Conservation (phyloP, 208 protist genomes). For the Acanthamoeba castellanii region DNA sequence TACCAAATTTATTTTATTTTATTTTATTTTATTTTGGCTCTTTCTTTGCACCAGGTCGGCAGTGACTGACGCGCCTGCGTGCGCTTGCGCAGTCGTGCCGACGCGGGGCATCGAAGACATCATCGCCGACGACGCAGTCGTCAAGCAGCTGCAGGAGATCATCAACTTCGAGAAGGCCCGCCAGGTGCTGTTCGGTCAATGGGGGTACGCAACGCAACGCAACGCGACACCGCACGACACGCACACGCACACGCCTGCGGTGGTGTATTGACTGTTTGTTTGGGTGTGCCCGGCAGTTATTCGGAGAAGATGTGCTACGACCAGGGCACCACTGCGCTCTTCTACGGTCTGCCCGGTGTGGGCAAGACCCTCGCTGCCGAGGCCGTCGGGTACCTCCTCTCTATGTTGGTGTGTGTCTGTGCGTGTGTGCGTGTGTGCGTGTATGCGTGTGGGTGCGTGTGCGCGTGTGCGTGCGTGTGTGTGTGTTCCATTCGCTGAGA, state of each 20-base stretch:
- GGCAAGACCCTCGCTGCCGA: conserved; percentile 80
- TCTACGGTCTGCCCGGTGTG: conserved; percentile 74
- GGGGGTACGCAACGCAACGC: conserved; percentile 69
- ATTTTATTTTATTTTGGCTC: no score
- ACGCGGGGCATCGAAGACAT: conserved; percentile 75
- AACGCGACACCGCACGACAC: conserved; percentile 53
- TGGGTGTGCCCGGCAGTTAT: not conserved
- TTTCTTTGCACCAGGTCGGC: no score
- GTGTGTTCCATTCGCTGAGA: no score
- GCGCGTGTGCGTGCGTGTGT: no score
- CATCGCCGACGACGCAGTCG: not conserved
- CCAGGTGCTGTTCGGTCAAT: conserved; percentile 80
- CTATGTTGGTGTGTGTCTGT: no score
- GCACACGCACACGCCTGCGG: no score
- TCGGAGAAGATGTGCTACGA: conserved; percentile 59
- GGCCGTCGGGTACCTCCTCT: conserved; percentile 74
- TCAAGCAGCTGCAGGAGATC: conserved; percentile 74
- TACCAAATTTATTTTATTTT: not conserved
- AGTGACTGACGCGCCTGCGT: no score
- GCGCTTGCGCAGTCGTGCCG: conserved; percentile 59
- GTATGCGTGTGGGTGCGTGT: no score
- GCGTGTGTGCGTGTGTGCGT: no score
- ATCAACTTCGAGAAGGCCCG: conserved; percentile 83
- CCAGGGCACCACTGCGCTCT: conserved; percentile 62
- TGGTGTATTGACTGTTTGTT: no score